These are phyloP conservation scores for Phytophthora sansomeana DNA, from an alignment of 352 stramenopile genomes.

Conservation along the genomic window DNA sequence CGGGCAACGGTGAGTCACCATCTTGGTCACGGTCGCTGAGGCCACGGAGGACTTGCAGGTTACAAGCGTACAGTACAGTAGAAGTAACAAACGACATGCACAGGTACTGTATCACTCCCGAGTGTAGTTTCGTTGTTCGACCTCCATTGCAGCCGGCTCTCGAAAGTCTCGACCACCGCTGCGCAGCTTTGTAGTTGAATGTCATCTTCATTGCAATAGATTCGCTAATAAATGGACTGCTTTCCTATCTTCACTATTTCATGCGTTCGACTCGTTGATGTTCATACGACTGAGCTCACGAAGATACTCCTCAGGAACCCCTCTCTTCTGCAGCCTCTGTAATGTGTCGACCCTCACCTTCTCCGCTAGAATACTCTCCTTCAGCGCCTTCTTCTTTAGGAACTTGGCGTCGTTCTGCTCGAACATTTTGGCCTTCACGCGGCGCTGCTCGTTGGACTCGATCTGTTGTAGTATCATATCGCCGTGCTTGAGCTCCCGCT, in stretches of 20 bases:
- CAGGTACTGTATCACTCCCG: too few species aligned
- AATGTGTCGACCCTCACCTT: slow-evolving; percentile 76
- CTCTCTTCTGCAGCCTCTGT: slow-evolving; percentile 64
- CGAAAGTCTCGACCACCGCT: too few species aligned
- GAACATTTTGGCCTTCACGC: slow-evolving; percentile 68
- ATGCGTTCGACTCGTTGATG: slow-evolving; percentile 75
- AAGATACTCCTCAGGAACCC: slow-evolving; percentile 75
- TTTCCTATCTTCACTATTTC: slow-evolving; percentile 9
- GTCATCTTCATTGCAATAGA: slow-evolving; percentile 51
- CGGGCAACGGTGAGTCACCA: too few species aligned
- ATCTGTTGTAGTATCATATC: slow-evolving; percentile 61
- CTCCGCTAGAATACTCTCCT: slow-evolving; percentile 79
- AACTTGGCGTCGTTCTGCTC: slow-evolving; percentile 77
- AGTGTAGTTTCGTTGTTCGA: too few species aligned
- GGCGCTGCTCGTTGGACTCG: slow-evolving; percentile 57
- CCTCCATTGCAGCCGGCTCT: too few species aligned
- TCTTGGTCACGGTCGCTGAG: too few species aligned
- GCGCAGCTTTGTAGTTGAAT: slow-evolving; percentile 61
- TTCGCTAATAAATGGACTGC: slow-evolving; percentile 9
- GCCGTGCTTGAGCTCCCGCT: slow-evolving; percentile 48
- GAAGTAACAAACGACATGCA: too few species aligned
- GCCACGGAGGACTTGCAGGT: too few species aligned
- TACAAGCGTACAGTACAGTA: too few species aligned
- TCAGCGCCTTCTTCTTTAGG: slow-evolving; percentile 73
- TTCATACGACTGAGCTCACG: slow-evolving; percentile 68